Evolutionary conservation across 805 yeast species (phyloP).

Genomic region (Kodamaea leandrae): DNA sequence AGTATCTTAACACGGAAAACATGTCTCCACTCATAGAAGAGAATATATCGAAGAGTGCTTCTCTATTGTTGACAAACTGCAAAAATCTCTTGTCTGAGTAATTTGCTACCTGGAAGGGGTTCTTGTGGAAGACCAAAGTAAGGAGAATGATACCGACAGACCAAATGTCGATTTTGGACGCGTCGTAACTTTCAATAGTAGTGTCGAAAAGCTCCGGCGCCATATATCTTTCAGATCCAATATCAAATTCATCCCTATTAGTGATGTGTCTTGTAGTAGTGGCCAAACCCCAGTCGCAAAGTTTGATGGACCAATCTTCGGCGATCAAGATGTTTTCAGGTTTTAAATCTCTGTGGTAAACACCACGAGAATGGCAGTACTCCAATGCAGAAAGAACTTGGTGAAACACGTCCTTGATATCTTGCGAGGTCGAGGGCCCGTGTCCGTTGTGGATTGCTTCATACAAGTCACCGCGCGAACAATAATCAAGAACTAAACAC

Average conservation of each 20-base stretch:
- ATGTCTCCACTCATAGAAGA: slow-evolving; percentile 85
- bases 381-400: slow-evolving; percentile 51
- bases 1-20: slow-evolving; percentile 75
- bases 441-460: slow-evolving; percentile 67
- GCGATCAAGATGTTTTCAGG: slow-evolving; percentile 27
- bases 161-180: slow-evolving; percentile 86
- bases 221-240: slow-evolving; percentile 91
- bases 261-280: slow-evolving; percentile 51
- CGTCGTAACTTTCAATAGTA: slow-evolving; percentile 60
- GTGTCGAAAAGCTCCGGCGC: slow-evolving; percentile 85
- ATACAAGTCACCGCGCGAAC: slow-evolving; percentile 83
- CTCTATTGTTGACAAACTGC: slow-evolving; percentile 84
- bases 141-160: slow-evolving; percentile 79
- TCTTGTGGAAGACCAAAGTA: slow-evolving; percentile 82
- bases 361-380: slow-evolving; percentile 46
- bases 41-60: slow-evolving; percentile 86
- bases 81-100: slow-evolving; percentile 77
- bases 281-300: slow-evolving; percentile 61
- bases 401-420: slow-evolving; percentile 52
- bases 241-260: slow-evolving; percentile 62
- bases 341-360: slow-evolving; percentile 27
- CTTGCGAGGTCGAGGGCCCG: slow-evolving; percentile 60
- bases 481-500: slow-evolving; percentile 66
- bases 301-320: slow-evolving; percentile 52
- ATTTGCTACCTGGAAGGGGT: slow-evolving; percentile 81